Evolutionary conservation across 2,329 filamentous ascomycete genomes (phyloP).

Genomic region (Aureobasidium sp.): DNA sequence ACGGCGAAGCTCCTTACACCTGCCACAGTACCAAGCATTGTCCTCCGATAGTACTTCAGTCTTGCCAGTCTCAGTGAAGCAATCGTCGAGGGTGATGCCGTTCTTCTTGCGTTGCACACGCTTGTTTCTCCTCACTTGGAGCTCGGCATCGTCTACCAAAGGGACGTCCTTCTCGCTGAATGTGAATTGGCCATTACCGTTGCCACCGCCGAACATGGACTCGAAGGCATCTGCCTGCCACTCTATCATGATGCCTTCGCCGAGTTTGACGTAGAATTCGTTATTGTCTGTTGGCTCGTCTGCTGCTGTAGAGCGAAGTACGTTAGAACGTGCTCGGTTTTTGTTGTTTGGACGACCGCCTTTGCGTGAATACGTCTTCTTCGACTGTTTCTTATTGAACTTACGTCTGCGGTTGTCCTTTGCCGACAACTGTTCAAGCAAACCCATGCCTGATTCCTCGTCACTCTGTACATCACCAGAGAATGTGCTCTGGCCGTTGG

Average conservation of each 20-base stretch:
- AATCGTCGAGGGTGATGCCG: conserved; percentile 80
- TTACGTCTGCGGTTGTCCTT: conserved; percentile 11
- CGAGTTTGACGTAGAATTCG: conserved; percentile 52
- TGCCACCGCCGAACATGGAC: conserved; percentile 51
- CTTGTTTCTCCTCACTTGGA: conserved; percentile 53
- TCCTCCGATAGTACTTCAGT: conserved; percentile 89
- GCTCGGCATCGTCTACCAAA: conserved; percentile 48
- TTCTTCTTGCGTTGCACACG: conserved; percentile 59
- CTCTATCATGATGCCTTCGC: conserved; percentile 79
- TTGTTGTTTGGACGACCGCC: conserved; percentile 6
- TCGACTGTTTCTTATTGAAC: conserved; percentile 10
- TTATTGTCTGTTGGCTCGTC: conserved; percentile 13
- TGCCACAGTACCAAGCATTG: conserved; percentile 95
- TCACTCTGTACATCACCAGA: conserved; percentile 14
- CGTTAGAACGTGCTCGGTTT: conserved; percentile 1
- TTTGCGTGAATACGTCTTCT: conserved; percentile 21
- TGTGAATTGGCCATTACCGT: conserved; percentile 51
- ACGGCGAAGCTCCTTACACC: conserved; percentile 86
- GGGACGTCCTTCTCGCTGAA: conserved; percentile 46
- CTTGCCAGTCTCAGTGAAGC: conserved; percentile 88
- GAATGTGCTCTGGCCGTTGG: background rate
- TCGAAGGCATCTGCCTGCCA: conserved; percentile 68
- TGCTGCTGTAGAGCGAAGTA: conserved; percentile 25
- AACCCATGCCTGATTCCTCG: conserved; percentile 7
- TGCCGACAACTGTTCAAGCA: conserved; percentile 11